Percentiles rank a stretch among this genome's conserved stretches.
These are phyloP conservation scores for Rhizopogon hawkerae DNA, from an alignment of 1,284 basidiomycete genomes.

Conservation along the genomic window DNA sequence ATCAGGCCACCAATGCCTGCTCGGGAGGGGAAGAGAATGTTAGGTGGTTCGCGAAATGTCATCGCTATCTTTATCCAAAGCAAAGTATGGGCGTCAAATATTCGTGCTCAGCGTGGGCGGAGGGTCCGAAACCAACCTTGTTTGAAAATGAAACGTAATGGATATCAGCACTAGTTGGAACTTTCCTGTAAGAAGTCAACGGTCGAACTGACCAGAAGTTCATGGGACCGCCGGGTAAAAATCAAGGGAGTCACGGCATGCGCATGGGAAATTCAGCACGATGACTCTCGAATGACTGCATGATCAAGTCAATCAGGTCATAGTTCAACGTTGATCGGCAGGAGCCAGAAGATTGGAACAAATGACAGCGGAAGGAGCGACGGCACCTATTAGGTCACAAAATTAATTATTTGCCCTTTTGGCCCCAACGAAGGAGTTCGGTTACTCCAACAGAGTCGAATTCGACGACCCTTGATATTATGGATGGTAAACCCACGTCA, in stretches of 20 bases:
- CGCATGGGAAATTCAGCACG: too few relatives aligned
- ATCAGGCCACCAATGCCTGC: constrained; percentile 1
- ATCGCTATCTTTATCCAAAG: constrained; percentile 2
- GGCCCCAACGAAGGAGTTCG: not conserved
- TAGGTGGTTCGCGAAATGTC: not conserved
- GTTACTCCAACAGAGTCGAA: not conserved
- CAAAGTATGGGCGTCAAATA: not conserved
- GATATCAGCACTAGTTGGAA: not conserved
- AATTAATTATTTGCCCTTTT: not conserved
- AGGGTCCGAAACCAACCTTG: constrained; percentile 3
- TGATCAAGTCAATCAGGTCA: not conserved
- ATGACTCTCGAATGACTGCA: not conserved
- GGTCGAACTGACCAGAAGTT: not conserved
- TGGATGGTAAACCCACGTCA: not conserved
- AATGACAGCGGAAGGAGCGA: not conserved
- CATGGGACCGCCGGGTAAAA: not conserved
- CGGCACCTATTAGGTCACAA: not conserved
- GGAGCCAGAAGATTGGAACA: not conserved
- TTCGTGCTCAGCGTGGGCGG: not conserved
- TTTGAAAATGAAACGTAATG: constrained; percentile 5
- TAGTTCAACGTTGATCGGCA: not conserved
- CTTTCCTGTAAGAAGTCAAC: not conserved
- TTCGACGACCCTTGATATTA: not conserved
- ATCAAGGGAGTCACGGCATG: not conserved
- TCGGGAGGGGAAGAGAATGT: not conserved